phyloP scores from a whole-genome alignment of 371 early-diverging fungal species.

The Mucor circinelloides region DNA sequence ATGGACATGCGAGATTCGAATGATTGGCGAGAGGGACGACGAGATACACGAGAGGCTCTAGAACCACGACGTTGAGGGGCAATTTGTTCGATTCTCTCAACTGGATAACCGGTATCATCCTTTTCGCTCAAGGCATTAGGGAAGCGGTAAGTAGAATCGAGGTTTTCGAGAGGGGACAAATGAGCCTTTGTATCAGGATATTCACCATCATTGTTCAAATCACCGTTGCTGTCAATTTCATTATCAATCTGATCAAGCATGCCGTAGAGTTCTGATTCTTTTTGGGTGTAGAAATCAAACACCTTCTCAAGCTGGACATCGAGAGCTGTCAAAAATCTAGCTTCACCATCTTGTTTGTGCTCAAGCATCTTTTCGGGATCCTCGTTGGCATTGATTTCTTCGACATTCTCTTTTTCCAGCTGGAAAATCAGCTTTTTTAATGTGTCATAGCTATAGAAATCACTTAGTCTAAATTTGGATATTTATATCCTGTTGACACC shows the following conservation, averaged over 20 bases:
- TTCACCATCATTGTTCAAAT: background rate
- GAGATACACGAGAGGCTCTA: conserved; percentile 10
- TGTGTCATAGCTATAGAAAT: conserved; percentile 69
- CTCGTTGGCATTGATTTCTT: conserved; percentile 28
- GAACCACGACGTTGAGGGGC: conserved; percentile 17
- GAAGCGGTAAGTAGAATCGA: conserved; percentile 24
- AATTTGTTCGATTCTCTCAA: conserved; percentile 10
- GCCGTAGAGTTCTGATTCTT: conserved; percentile 74
- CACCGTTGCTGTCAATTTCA: background rate
- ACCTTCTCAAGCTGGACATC: conserved; percentile 86
- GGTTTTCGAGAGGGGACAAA: conserved; percentile 17
- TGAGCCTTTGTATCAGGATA: background rate
- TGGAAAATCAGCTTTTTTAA: conserved; percentile 90
- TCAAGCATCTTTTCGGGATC: conserved; percentile 28
- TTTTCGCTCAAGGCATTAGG: conserved; percentile 3
- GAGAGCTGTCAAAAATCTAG: conserved; percentile 66
- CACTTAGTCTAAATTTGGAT: background rate
- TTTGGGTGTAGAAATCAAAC: conserved; percentile 76
- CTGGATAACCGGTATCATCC: background rate
- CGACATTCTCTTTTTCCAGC: conserved; percentile 83
- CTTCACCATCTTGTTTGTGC: conserved; percentile 20
- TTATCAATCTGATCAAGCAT: conserved; percentile 28
- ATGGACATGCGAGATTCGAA: conserved; percentile 29
- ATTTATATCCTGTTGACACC: conserved; percentile 5
- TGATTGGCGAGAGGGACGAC: conserved; percentile 15